These are phyloP conservation scores for Arthrobotrys musiformis DNA, from an alignment of 2,329 filamentous ascomycete species.

Conservation along the genomic window DNA sequence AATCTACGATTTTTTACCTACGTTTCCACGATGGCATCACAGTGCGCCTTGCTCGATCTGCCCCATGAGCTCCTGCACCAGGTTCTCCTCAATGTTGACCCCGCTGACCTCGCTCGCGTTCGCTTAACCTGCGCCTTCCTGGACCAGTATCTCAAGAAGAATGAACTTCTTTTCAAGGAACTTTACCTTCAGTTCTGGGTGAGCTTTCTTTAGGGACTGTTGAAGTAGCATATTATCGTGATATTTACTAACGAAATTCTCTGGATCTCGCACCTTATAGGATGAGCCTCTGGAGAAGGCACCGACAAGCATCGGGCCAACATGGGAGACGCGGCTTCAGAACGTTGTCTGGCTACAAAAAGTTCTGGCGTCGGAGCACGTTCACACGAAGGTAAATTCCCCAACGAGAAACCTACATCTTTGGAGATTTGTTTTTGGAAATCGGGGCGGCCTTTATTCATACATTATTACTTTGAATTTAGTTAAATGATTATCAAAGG, in stretches of 20 bases:
- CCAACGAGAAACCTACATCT: not conserved
- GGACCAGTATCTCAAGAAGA: constrained; percentile 68
- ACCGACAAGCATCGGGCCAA: constrained; percentile 1
- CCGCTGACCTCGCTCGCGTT: constrained; percentile 69
- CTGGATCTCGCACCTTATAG: constrained; percentile 42
- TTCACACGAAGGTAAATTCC: constrained; percentile 62
- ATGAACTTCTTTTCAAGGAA: constrained; percentile 71
- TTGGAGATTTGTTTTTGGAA: no score
- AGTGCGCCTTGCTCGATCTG: constrained; percentile 61
- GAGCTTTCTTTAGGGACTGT: constrained; percentile 60
- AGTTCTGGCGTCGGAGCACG: constrained; percentile 64
- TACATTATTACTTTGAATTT: no score
- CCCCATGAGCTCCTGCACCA: constrained; percentile 73
- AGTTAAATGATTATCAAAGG: constrained; percentile 66
- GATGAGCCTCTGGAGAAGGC: constrained; percentile 42
- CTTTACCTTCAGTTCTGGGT: constrained; percentile 72
- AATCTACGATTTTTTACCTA: no score
- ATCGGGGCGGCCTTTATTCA: no score
- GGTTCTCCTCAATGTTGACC: constrained; percentile 70
- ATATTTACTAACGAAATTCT: not conserved
- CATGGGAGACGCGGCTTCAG: constrained; percentile 62
- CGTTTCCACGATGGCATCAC: not conserved
- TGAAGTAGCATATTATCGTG: not conserved
- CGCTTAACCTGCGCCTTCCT: constrained; percentile 68
- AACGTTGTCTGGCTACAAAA: constrained; percentile 63